Conservation (phyloP, 352 stramenopile species). For the Phytophthora melonis region DNA sequence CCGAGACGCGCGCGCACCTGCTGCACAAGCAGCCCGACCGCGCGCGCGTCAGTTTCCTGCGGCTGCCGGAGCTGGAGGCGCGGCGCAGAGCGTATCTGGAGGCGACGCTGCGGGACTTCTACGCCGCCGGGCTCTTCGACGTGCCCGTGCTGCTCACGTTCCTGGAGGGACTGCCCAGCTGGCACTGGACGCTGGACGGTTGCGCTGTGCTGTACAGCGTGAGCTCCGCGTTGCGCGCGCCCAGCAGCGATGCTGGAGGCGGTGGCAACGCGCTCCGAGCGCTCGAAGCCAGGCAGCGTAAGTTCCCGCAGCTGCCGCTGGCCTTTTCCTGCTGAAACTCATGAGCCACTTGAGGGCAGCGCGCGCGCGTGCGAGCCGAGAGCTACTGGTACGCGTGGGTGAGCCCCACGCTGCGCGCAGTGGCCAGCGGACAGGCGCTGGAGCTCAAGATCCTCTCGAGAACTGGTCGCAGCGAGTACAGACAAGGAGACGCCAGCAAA, state of each 20-base stretch:
- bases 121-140: constrained; percentile 70
- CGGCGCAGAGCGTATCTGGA: constrained; percentile 55
- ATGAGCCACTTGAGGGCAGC: constrained; percentile 72
- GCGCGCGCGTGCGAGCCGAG: constrained; percentile 56
- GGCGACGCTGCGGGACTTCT: constrained; percentile 67
- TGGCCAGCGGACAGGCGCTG: constrained; percentile 56
- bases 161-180: constrained; percentile 70
- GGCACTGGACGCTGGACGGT: constrained; percentile 77
- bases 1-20: constrained; percentile 48
- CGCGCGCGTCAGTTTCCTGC: constrained; percentile 61
- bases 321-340: constrained; percentile 74
- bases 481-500: constrained; percentile 34
- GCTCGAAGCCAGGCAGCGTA: constrained; percentile 44
- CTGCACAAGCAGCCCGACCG: constrained; percentile 67
- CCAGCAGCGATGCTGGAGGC: constrained; percentile 33
- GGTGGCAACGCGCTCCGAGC: constrained; percentile 39
- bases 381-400: constrained; percentile 78
- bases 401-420: constrained; percentile 56
- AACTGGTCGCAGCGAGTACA: constrained; percentile 38
- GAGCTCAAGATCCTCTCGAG: constrained; percentile 48
- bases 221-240: constrained; percentile 52
- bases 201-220: constrained; percentile 73
- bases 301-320: constrained; percentile 67
- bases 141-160: constrained; percentile 75
- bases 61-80: constrained; percentile 63